Base-by-base conservation (phyloP, 768 basidiomycete genomes). In the Holtermannia corniformis region DNA sequence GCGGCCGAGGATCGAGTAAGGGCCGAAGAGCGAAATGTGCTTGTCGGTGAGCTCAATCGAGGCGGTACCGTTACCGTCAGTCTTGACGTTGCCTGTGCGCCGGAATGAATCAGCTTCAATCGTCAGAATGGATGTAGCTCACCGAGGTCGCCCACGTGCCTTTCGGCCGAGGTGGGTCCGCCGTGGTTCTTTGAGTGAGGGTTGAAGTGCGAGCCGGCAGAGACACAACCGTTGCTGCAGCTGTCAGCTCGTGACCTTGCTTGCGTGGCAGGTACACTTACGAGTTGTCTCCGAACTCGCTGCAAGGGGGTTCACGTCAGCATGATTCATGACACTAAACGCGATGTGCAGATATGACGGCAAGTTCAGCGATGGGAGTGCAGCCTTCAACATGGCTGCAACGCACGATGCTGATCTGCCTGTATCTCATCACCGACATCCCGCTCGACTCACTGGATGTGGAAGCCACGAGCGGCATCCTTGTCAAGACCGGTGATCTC, bases 181-280 rank as follows among this genome's bases (percentile, higher is more conserved):
- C 86, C 86, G 59, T 89, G 87, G 10, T 73, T 78, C 53, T 78
- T 76, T 19, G 72, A 75, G 71, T 76, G 78, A 0, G 85, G 85
- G 74, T 89, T 88, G 77, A 81, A 89, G 72, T 89, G 87, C 27
- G 81, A 59, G 1, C 85, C 85, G 27, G 86, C 78, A 19, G 84
- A 83, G 19, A 63, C 65, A 57, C 70, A 72, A 12, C 70, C 70
- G 66, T 72, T 72, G 46, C 55, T 62, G 28, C 10, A 27, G 37
- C n/a, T n/a, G n/a, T n/a, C n/a, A n/a, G n/a, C n/a, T n/a, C n/a
- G n/a, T n/a, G n/a, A n/a, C n/a, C n/a, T n/a, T n/a, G n/a, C n/a
- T n/a, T n/a, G n/a, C n/a, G n/a, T n/a, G n/a, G n/a, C n/a, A n/a
- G 24, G 26, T 32, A 86, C 1, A 82, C 85, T n/a, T 74, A 67